Evolutionary conservation across 2,329 filamentous ascomycete species (phyloP).

Genomic region (Mycosphaerella arachidis): DNA sequence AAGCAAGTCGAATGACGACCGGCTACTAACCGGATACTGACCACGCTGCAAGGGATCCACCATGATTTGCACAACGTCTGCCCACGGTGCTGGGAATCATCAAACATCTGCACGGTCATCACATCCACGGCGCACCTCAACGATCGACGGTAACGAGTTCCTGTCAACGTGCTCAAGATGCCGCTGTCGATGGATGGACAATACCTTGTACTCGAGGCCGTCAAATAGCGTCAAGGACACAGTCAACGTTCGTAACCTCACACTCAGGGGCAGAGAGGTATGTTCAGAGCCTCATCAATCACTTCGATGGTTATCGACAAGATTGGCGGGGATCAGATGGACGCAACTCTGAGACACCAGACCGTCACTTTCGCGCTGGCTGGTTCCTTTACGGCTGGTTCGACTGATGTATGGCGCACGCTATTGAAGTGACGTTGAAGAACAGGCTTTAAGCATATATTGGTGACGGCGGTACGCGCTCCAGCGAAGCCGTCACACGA

Average conservation of each 20-base stretch:
- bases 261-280: background rate
- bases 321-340: background rate
- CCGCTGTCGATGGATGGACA: background rate
- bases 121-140: background rate
- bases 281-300: background rate
- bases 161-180: background rate
- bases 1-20: background rate
- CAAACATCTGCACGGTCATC: background rate
- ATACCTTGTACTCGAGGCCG: background rate
- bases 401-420: background rate
- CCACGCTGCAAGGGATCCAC: background rate
- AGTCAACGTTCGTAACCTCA: background rate
- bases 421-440: background rate
- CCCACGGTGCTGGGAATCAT: background rate
- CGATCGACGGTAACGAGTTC: background rate
- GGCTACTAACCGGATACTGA: background rate
- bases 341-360: background rate
- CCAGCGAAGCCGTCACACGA: background rate
- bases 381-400: background rate
- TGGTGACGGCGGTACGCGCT: background rate
- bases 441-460: background rate
- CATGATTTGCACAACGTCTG: background rate
- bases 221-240: background rate
- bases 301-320: background rate
- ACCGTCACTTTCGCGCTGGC: background rate